Evolutionary conservation across 768 basidiomycete species (phyloP).

Genomic region (Trametes sanguinea): DNA sequence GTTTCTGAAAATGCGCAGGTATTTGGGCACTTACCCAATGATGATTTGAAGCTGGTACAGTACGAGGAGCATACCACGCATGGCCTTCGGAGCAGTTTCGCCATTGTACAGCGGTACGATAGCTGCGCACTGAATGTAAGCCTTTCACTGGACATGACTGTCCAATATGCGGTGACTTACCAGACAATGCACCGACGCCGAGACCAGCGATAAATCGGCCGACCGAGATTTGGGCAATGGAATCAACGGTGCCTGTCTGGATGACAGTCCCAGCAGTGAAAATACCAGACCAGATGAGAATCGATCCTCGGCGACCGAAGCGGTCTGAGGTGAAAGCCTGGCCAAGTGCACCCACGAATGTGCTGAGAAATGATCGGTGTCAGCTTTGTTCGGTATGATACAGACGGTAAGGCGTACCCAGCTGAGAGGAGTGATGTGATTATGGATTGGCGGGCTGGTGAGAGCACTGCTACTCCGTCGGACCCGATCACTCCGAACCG

Average conservation of each 20-base stretch:
- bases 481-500: slow-evolving; percentile 60
- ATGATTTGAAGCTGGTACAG: slow-evolving; percentile 81
- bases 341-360: slow-evolving; percentile 53
- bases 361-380: neutral
- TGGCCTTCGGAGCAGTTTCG: slow-evolving; percentile 73
- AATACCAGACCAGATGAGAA: slow-evolving; percentile 73
- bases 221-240: slow-evolving; percentile 65
- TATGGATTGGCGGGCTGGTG: slow-evolving; percentile 67
- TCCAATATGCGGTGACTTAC: slow-evolving; percentile 33
- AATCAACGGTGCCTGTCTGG: slow-evolving; percentile 64
- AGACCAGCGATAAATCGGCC: slow-evolving; percentile 78
- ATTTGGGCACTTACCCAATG: slow-evolving; percentile 48
- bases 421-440: slow-evolving; percentile 80
- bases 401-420: slow-evolving; percentile 45
- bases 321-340: slow-evolving; percentile 78
- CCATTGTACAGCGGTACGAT: slow-evolving; percentile 62
- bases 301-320: slow-evolving; percentile 70
- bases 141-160: neutral
- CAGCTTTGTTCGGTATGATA: neutral
- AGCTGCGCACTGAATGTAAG: slow-evolving; percentile 10
- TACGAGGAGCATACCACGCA: slow-evolving; percentile 71
- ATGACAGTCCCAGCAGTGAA: slow-evolving; percentile 71
- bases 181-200: slow-evolving; percentile 74
- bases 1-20: neutral
- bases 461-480: slow-evolving; percentile 52